Evolutionary conservation across 1,284 basidiomycete species (phyloP), one percentile per base, ranked within the genome.

Genomic region (Porogramme epimiltina): DNA sequence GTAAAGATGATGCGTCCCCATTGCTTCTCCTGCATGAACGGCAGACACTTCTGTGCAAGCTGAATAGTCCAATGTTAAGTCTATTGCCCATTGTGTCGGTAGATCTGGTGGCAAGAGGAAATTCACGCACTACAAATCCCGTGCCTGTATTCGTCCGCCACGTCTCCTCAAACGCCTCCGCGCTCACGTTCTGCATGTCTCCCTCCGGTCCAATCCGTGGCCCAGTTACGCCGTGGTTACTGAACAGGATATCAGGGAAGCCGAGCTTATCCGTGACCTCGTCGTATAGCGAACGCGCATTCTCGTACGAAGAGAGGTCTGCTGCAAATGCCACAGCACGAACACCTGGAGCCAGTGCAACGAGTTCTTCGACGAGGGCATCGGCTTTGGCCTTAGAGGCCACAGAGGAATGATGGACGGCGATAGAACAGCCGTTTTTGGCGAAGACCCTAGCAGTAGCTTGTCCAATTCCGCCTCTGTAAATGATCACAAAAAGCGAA

Each of bases 1-100:
- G 73, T 74, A 55, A 80, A 78, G 9, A 81, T 67, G 40, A 82
- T 69, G 1, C 80, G 71, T 0, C 80, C 79, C 61, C 71, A 81
- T 45, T 75, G 72, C 60, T 77, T 72, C 26, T 69, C 47, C 40
- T 76, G 71, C 80, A 82, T 81, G 51, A 76, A 66, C 3, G 78
- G 77, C 19, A 81, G 42, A 55, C 77, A 79, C 24, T 81, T 61
- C 54, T 81, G 79, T 0, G 78, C 76, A 24, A 81, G 70, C 78
- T 79, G 46, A 9, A 13, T 13, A 31, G n/a, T n/a, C n/a, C n/a
- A n/a, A n/a, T n/a, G n/a, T n/a, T n/a, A n/a, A n/a, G n/a, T n/a
- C n/a, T n/a, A n/a, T n/a, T n/a, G n/a, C n/a, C 28, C 28, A 8
- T 31, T 31, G 28, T 31, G 28, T 31, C 13, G 13, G 28, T 13